A percentile compares a stretch with the other conserved stretches of the same genome.
These are phyloP conservation scores for Cucurbita pepo DNA, from an alignment of 306 rosid species.

Conservation along the genomic window DNA sequence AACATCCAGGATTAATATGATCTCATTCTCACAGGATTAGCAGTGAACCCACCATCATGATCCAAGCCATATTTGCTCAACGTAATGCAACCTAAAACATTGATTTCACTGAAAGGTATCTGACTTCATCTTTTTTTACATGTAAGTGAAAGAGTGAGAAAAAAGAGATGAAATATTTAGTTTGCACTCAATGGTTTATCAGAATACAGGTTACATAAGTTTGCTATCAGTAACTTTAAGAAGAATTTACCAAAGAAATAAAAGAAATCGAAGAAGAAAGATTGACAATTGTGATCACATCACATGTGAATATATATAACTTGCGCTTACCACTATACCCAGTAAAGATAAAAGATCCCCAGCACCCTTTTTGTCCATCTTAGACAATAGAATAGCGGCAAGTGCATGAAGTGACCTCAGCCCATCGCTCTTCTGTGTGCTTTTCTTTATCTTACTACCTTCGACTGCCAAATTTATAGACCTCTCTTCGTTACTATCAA, in stretches of 20 bases:
- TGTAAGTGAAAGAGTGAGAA: neutral
- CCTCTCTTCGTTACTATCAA: slow-evolving; percentile 19
- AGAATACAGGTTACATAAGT: neutral
- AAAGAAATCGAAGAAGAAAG: neutral
- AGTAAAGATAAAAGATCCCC: slow-evolving; percentile 52
- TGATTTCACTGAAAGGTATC: neutral
- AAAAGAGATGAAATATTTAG: neutral
- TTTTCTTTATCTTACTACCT: slow-evolving; percentile 17
- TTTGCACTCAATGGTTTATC: neutral
- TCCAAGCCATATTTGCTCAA: neutral
- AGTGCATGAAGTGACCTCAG: slow-evolving; percentile 64
- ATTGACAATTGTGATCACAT: neutral
- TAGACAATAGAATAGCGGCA: slow-evolving; percentile 56
- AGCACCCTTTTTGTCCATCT: slow-evolving; percentile 63
- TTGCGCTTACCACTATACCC: slow-evolving; percentile 53
- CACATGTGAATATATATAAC: slow-evolving; percentile 1
- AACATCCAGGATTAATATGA: neutral
- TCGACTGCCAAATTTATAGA: slow-evolving; percentile 11
- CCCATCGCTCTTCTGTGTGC: slow-evolving; percentile 37
- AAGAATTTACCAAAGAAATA: neutral
- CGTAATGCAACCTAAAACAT: neutral
- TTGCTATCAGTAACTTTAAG: neutral
- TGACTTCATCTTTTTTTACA: neutral
- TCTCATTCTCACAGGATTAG: neutral
- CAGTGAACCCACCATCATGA: neutral